Base-by-base conservation (phyloP, 2,329 filamentous ascomycete species). In the Aureobasidium lini region DNA sequence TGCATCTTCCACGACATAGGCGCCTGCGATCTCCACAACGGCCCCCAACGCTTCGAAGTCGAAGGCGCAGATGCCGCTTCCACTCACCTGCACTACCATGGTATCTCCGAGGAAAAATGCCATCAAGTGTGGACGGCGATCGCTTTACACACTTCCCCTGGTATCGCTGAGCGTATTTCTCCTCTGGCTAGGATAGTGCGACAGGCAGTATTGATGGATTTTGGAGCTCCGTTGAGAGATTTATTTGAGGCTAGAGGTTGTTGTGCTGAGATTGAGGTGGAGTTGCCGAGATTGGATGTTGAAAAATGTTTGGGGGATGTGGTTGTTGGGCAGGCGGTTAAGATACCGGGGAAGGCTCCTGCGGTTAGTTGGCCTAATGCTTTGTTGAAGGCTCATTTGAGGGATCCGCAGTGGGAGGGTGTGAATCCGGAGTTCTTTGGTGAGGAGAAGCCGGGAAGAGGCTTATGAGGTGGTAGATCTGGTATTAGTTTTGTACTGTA, bases 261-360 rank as follows among this genome's bases (percentile, higher is more conserved):
- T 29, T 53, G 65, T 4, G 37, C 61, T 18, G 37, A 57, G 44
- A 61, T 71, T 15, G 73, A 75, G 64, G 59, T 6, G 18, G 46
- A 58, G 23, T 70, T 72, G 40, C 68, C 71, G 4, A 68, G 76
- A 18, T 66, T 68, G 8, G 68, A 69, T 1, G 71, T 77, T 43
- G 76, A 79, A 64, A 77, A 77, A 61, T 68, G 75, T 3, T 65
- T 77, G 28, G 73, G 72, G 2, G 74, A 77, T 67, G 69, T 69
- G 39, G 73, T 78, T 2, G 72, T 75, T 2, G 67, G 69, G 44
- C 75, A 78, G 64, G 73, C 72, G 15, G 61, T 72, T 34, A 34
- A 40, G 28, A 64, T 64, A 43, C 70, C 70, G 8, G 65, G 64
- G n/a, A 78, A 77, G 64, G 75, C 75, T 42, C 75, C 75, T 16